phyloP scores from a whole-genome alignment of 2,329 filamentous ascomycete species.

The Fusarium globosum region DNA sequence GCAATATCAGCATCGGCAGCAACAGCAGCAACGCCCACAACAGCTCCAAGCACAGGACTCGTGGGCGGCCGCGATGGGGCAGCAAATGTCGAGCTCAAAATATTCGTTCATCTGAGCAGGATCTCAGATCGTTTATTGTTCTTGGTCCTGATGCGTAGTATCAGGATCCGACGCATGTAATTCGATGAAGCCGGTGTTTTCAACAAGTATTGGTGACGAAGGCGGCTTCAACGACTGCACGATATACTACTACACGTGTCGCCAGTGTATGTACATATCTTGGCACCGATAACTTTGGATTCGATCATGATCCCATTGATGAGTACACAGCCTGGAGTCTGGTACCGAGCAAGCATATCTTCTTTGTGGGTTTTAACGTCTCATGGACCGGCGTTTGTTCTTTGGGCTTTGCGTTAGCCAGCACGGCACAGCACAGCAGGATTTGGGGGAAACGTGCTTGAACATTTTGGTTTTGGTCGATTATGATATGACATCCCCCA shows the following conservation, averaged over 20 bases:
- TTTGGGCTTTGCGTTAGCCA: conserved; percentile 16
- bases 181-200: conserved; percentile 17
- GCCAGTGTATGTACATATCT: neutral
- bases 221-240: conserved; percentile 31
- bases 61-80: conserved; percentile 51
- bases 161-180: conserved; percentile 12
- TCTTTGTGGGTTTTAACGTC: conserved; percentile 28
- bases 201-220: conserved; percentile 21
- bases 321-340: conserved; percentile 40
- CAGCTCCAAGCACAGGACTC: conserved; percentile 47
- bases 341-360: conserved; percentile 28
- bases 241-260: conserved; percentile 14
- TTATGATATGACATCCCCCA: conserved; percentile 35
- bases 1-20: conserved; percentile 24
- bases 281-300: conserved; percentile 9
- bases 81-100: conserved; percentile 42
- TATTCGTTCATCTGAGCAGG: conserved; percentile 50
- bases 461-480: conserved; percentile 27
- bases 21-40: conserved; percentile 30
- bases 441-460: conserved; percentile 7
- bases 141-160: neutral
- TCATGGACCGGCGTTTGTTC: conserved; percentile 42
- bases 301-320: conserved; percentile 21
- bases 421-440: neutral
- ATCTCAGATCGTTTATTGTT: conserved; percentile 30